Evolutionary conservation across 2,329 filamentous ascomycete genomes (phyloP).

Genomic region (Emergomyces orientalis): DNA sequence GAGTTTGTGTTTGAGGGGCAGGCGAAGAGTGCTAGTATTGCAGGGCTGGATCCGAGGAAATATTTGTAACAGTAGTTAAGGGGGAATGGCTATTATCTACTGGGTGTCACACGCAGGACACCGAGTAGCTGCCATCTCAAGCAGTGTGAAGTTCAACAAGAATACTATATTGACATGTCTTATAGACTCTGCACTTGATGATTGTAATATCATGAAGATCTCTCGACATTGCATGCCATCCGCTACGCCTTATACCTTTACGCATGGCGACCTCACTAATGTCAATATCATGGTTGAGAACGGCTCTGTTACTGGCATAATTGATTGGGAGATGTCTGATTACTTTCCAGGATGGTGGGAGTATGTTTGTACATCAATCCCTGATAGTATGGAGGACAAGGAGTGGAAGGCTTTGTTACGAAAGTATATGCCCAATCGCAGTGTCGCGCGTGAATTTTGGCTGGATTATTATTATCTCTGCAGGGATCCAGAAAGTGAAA

Average conservation of each 20-base stretch:
- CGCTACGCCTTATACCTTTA: neutral
- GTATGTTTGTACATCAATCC: neutral
- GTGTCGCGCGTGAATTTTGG: neutral
- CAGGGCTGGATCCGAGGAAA: conserved; percentile 56
- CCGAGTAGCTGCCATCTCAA: too few relatives aligned
- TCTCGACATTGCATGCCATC: neutral
- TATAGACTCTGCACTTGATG: too few relatives aligned
- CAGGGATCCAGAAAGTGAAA: neutral
- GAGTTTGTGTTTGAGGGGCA: conserved; percentile 67
- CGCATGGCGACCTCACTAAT: neutral
- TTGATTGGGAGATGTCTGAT: neutral
- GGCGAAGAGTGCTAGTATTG: conserved; percentile 58
- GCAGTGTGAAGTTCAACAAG: too few relatives aligned
- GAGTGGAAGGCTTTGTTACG: neutral
- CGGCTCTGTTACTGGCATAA: neutral
- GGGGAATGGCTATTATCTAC: neutral
- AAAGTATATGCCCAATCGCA: neutral
- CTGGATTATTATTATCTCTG: neutral
- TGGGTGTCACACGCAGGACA: too few relatives aligned
- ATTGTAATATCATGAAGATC: too few relatives aligned
- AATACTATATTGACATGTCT: too few relatives aligned
- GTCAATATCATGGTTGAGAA: neutral
- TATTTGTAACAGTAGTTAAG: conserved; percentile 30
- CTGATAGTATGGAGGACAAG: neutral
- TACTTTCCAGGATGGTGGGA: neutral